Base-by-base conservation (phyloP, 164 flowering plant genomes). In the Akebia trifoliata region DNA sequence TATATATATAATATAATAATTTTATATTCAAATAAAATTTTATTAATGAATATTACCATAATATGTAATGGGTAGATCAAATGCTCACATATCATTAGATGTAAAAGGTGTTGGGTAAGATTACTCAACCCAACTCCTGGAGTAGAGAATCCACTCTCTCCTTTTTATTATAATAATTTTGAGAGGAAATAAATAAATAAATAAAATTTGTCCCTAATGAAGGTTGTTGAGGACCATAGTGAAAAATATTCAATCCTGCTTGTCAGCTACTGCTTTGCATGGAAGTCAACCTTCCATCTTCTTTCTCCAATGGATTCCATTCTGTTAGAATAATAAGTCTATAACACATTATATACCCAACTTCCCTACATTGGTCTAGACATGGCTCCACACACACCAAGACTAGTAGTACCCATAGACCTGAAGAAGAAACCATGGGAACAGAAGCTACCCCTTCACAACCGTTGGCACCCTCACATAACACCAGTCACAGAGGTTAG, bases 391-490 rank as follows among this genome's bases (percentile, higher is more conserved):
- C 59, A 64, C 53, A 85, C 90, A 20, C 89, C 87, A 63, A 82
- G 67, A 73, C 36, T 77, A 30, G 76, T 86, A 4, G 77, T 80
- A 22, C 76, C 84, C 15, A 62, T 91, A 45, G 90, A 91, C 72
- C 69, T 80, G 56, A 82, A 72, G 64, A 83, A 76, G 78, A 82
- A 75, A 72, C 90, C 96, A 68, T 78, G 84, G 88, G 85, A 86
- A 51, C 92, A 91, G 54, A 70, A 68, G 45, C 57, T 66, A 32
- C 83, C 94, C 8, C 90, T 84, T 17, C 96, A 91, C 68, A 91
- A 91, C 71, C 82, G 98, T n/a, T 90, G 95, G 94, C 94, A 90
- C 69, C 98, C 96, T 4, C 29, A 74, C 8, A 82, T 85, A 30
- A 94, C 92, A 0, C 61, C 84, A 1, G 92, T 87, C 35, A 81